These are phyloP conservation scores for Lactifluus rugatus DNA, from an alignment of 768 basidiomycete species.

Conservation along the genomic window DNA sequence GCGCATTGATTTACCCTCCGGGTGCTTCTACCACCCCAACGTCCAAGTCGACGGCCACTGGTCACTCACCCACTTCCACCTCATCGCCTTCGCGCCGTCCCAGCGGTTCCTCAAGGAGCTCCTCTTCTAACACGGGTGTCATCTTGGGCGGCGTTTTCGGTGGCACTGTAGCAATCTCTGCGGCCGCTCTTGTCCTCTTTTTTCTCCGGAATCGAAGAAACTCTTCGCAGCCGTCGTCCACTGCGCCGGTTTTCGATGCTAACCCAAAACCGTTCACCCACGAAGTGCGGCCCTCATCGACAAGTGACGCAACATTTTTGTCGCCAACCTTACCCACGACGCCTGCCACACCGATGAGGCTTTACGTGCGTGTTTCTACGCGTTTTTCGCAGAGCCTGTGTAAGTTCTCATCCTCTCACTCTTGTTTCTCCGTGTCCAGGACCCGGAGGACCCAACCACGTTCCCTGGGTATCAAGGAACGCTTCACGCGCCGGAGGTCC, in stretches of 20 bases:
- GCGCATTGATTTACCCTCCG: background rate
- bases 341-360: background rate
- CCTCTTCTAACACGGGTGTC: background rate
- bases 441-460: conserved; percentile 4
- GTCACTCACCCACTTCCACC: background rate
- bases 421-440: background rate
- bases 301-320: too few species aligned
- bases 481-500: background rate
- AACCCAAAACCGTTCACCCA: too few species aligned
- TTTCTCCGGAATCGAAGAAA: background rate
- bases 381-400: background rate
- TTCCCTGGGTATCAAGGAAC: background rate
- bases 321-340: background rate
- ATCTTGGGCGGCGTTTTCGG: background rate
- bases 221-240: background rate
- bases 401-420: too few species aligned
- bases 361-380: background rate
- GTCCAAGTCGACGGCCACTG: background rate
- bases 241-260: too few species aligned
- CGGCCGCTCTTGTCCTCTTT: background rate
- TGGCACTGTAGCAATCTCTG: background rate
- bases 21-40: background rate
- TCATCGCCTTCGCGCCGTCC: too few species aligned
- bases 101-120: background rate
- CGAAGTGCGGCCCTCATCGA: too few species aligned